A percentile compares a stretch with the other conserved stretches of the same genome.
phyloP scores from a whole-genome alignment of 768 basidiomycete species.

The Calvatia gigantea region DNA sequence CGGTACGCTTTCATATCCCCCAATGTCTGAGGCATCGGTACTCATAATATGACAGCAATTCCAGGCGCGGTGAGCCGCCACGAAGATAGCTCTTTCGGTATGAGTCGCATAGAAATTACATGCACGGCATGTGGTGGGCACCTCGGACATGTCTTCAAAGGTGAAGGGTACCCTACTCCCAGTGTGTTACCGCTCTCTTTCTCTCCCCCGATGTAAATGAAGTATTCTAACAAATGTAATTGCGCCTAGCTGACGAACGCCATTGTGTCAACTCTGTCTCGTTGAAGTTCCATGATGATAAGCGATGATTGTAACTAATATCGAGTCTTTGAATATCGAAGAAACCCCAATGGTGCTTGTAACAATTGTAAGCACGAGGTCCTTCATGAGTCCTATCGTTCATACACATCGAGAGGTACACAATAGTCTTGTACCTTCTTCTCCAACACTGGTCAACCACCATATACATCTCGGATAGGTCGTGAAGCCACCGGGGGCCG shows the following conservation, averaged over 20 bases:
- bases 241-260: slow-evolving; percentile 73
- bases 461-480: no score
- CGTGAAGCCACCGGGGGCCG: no score
- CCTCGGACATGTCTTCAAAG: slow-evolving; percentile 94
- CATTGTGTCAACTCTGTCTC: slow-evolving; percentile 92
- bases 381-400: no score
- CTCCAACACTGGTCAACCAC: no score
- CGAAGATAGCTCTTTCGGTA: slow-evolving; percentile 65
- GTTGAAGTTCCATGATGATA: slow-evolving; percentile 64
- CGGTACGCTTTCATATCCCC: slow-evolving; percentile 39
- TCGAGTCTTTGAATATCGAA: background rate
- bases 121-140: slow-evolving; percentile 92
- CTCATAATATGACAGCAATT: slow-evolving; percentile 48
- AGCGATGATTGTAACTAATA: slow-evolving; percentile 1
- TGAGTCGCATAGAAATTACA: slow-evolving; percentile 79
- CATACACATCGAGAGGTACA: no score
- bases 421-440: no score
- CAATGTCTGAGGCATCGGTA: background rate
- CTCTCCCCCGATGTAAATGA: no score
- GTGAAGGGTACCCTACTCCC: slow-evolving; percentile 78
- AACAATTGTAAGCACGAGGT: no score
- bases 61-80: slow-evolving; percentile 85
- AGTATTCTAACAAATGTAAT: no score
- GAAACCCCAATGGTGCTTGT: no score
- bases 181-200: slow-evolving; percentile 45